A percentile compares a stretch with the other conserved stretches of the same genome.
phyloP scores from a whole-genome alignment of 148 eudicot genomes.

The Chenopodium berlandieri region DNA sequence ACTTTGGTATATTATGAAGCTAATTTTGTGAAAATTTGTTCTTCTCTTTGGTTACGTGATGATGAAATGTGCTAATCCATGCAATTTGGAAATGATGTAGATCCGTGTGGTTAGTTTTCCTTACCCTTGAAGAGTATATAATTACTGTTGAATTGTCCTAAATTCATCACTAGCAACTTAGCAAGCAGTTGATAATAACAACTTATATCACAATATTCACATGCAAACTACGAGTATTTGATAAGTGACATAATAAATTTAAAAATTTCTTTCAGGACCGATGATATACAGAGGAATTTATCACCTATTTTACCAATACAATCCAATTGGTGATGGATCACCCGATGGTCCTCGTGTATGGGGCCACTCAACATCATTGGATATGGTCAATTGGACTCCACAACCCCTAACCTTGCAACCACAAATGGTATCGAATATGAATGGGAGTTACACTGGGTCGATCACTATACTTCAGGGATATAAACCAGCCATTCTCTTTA shows the following conservation, averaged over 20 bases:
- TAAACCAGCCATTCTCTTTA: slow-evolving; percentile 20
- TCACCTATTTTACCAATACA: slow-evolving; percentile 75
- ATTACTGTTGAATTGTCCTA: no score
- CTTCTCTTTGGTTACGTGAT: neutral
- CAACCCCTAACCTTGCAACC: slow-evolving; percentile 41
- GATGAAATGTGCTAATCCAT: neutral
- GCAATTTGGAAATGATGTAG: neutral
- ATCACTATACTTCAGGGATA: slow-evolving; percentile 43
- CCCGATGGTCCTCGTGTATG: slow-evolving; percentile 43
- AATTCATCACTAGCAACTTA: no score
- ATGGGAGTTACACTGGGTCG: slow-evolving; percentile 65
- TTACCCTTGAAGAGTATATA: no score
- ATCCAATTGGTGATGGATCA: slow-evolving; percentile 42
- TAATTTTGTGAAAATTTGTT: no score
- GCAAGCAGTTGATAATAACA: no score
- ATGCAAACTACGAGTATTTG: no score
- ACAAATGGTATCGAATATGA: slow-evolving; percentile 35
- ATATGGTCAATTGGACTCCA: slow-evolving; percentile 56
- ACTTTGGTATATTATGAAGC: neutral
- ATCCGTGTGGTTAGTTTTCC: slow-evolving; percentile 13
- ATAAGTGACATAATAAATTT: neutral
- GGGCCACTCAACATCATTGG: slow-evolving; percentile 59
- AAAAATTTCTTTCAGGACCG: slow-evolving; percentile 45
- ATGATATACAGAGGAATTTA: slow-evolving; percentile 59
- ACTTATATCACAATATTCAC: no score